Evolutionary conservation across 257 asterid species (phyloP), one percentile per base, ranked within the genome.

Genomic region (Linaria vulgaris): DNA sequence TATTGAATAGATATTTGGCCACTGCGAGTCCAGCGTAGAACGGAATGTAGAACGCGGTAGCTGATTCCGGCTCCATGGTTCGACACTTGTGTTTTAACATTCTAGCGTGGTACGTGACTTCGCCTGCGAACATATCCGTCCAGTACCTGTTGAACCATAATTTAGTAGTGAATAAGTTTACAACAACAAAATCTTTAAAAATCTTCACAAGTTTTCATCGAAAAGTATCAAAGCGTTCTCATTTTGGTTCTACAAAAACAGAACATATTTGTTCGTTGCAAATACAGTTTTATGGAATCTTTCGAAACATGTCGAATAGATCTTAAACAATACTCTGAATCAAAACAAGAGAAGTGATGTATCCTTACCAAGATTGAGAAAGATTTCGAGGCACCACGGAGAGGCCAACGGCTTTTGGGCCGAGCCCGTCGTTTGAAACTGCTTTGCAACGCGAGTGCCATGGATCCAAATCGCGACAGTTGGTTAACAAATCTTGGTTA

Each of bases 121-220:
- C 88, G 0, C 83, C 85, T 21, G 86, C 82, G 45, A 82, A 78
- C 84, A 82, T 78, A 61, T 85, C 94, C 11, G 90, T 82, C 87
- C 94, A 83, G 34, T 27, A 27, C 34, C 34, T 27, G 34, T 27
- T 27, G 34, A 27, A n/a, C n/a, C n/a, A n/a, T n/a, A n/a, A n/a
- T n/a, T n/a, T n/a, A n/a, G n/a, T n/a, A n/a, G n/a, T n/a, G n/a
- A n/a, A n/a, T n/a, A n/a, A n/a, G n/a, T n/a, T n/a, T n/a, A n/a
- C n/a, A n/a, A n/a, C n/a, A n/a, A n/a, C n/a, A n/a, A n/a, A n/a
- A n/a, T n/a, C n/a, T n/a, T n/a, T n/a, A n/a, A n/a, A n/a, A n/a
- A n/a, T n/a, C n/a, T n/a, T n/a, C n/a, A n/a, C n/a, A n/a, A n/a
- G n/a, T n/a, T n/a, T n/a, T n/a, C n/a, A n/a, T n/a, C n/a, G n/a